Conservation (phyloP, 257 asterid genomes). For the Fraxinus excelsior region DNA sequence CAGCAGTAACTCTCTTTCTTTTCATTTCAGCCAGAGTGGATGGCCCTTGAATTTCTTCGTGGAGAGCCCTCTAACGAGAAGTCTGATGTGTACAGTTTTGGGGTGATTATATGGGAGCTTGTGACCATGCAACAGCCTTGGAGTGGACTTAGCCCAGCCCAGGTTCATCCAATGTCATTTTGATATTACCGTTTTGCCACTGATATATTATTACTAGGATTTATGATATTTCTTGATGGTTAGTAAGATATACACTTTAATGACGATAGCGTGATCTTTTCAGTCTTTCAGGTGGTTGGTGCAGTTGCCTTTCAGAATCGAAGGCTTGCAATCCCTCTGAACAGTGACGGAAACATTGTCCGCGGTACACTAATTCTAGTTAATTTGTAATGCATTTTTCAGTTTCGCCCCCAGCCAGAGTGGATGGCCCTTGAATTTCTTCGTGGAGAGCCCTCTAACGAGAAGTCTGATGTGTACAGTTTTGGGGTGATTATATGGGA, state of each 20-base stretch:
- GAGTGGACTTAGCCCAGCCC: constrained; percentile 93
- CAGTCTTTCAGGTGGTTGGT: constrained; percentile 74
- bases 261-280: neutral
- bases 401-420: too few relatives aligned
- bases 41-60: constrained; percentile 98
- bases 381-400: too few relatives aligned
- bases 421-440: constrained; percentile 99
- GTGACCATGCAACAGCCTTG: constrained; percentile 94
- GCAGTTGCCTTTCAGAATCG: constrained; percentile 97
- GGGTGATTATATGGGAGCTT: constrained; percentile 95
- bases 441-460: constrained; percentile 96
- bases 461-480: constrained; percentile 92
- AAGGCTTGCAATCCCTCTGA: constrained; percentile 76
- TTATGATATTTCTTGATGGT: neutral
- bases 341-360: too few relatives aligned
- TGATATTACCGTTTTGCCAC: neutral
- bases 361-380: too few relatives aligned
- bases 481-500: constrained; percentile 96
- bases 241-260: neutral
- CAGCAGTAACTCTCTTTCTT: constrained; percentile 41
- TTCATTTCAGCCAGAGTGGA: constrained; percentile 96
- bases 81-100: constrained; percentile 90
- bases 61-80: constrained; percentile 98
- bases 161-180: constrained; percentile 32
- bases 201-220: neutral